A percentile compares a stretch with the other conserved stretches of the same genome.
Evolutionary conservation across 2,329 filamentous ascomycete genomes (phyloP).

Genomic region (Pseudogymnoascus sp.): DNA sequence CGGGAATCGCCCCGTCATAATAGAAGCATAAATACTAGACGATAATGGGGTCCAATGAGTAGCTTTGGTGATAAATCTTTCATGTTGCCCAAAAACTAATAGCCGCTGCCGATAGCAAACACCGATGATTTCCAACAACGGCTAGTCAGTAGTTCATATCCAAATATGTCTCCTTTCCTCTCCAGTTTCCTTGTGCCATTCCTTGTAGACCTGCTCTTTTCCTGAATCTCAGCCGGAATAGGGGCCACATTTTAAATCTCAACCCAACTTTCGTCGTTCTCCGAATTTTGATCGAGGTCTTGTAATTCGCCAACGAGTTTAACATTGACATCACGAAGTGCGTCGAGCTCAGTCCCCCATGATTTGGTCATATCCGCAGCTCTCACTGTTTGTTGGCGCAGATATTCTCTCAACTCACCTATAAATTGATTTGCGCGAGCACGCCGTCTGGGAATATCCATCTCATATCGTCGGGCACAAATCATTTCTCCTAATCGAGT

Average conservation of each 20-base stretch:
- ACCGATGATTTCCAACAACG: not conserved
- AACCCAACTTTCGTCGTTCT: not conserved
- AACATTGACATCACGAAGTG: not conserved
- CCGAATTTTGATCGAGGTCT: not conserved
- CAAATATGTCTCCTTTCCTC: not conserved
- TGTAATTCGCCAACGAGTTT: not conserved
- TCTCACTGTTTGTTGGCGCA: not conserved
- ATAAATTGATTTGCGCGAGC: not conserved
- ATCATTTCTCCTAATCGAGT: not conserved
- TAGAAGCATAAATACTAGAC: constrained; percentile 5
- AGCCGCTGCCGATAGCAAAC: not conserved
- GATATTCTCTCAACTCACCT: not conserved
- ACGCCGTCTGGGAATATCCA: not conserved
- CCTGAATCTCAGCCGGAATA: not conserved
- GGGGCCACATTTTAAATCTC: not conserved
- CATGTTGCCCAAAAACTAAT: not conserved
- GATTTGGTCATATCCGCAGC: not conserved
- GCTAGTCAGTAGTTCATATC: not conserved
- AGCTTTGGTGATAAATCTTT: not conserved
- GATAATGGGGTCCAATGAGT: not conserved
- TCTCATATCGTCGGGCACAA: not conserved
- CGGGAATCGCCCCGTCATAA: not conserved
- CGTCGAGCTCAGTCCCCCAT: not conserved
- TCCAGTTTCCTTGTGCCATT: not conserved
- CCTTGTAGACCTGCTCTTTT: not conserved